Evolutionary conservation across 257 asterid genomes (phyloP).

Genomic region (Nicotiana sylvestris): DNA sequence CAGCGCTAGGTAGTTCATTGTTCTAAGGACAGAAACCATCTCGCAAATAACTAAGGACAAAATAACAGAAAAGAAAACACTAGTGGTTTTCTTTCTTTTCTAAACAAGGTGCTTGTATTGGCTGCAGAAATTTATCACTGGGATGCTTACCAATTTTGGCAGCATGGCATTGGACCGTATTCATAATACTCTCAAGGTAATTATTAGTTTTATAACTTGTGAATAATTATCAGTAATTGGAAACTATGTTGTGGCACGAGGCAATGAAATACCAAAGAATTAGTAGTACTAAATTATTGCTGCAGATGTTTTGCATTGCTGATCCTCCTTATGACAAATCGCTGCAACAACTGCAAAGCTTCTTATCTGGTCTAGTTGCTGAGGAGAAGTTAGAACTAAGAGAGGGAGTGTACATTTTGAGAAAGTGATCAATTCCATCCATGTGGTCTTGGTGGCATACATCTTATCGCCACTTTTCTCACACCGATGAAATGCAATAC

Average conservation of each 20-base stretch:
- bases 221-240: background rate
- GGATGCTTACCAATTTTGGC: constrained; percentile 96
- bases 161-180: constrained; percentile 97
- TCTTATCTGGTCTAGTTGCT: constrained; percentile 78
- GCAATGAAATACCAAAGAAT: constrained; percentile 3
- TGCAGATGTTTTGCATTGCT: constrained; percentile 89
- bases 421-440: constrained; percentile 36
- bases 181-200: constrained; percentile 95
- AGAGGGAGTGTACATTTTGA: constrained; percentile 69
- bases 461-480: background rate
- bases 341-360: constrained; percentile 89
- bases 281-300: background rate
- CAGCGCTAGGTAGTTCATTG: background rate
- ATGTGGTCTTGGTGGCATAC: background rate
- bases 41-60: background rate
- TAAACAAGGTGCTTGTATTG: background rate
- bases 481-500: background rate
- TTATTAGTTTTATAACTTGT: background rate
- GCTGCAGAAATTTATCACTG: constrained; percentile 81
- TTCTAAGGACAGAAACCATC: background rate
- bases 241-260: background rate
- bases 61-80: background rate
- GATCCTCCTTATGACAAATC: constrained; percentile 96
- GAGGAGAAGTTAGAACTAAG: constrained; percentile 86
- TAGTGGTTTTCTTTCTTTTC: background rate